Evolutionary conservation across 2,329 filamentous ascomycete species (phyloP).

Genomic region (Fusarium virguliforme): DNA sequence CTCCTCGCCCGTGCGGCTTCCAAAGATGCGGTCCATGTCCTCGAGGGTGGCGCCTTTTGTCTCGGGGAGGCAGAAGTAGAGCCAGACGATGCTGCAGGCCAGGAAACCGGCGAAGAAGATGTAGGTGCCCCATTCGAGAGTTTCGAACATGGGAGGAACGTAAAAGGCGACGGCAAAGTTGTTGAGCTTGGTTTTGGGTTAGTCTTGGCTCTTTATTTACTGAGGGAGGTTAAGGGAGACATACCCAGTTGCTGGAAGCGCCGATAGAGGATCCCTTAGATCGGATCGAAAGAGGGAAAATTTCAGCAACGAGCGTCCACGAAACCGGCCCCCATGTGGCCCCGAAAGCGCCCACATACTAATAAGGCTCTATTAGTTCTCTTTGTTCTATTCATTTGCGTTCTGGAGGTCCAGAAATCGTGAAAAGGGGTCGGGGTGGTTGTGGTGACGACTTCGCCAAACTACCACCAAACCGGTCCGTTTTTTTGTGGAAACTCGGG

Average conservation of each 20-base stretch:
- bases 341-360: slow-evolving; percentile 66
- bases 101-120: slow-evolving; percentile 71
- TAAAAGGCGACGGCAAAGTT: slow-evolving; percentile 66
- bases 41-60: slow-evolving; percentile 71
- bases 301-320: slow-evolving; percentile 66
- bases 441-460: too few relatives aligned
- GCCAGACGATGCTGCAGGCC: slow-evolving; percentile 63
- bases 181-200: slow-evolving; percentile 51
- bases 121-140: slow-evolving; percentile 67
- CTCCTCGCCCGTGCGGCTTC: slow-evolving; percentile 55
- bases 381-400: too few relatives aligned
- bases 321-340: slow-evolving; percentile 64
- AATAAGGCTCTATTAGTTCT: too few relatives aligned
- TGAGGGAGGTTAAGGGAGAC: not conserved
- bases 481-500: too few relatives aligned
- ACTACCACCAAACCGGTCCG: too few relatives aligned
- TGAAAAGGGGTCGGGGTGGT: too few relatives aligned
- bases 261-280: slow-evolving; percentile 63
- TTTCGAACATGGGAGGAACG: slow-evolving; percentile 59
- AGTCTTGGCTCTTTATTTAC: not conserved
- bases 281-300: slow-evolving; percentile 63
- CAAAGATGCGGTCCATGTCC: slow-evolving; percentile 69
- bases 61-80: slow-evolving; percentile 68
- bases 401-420: too few relatives aligned
- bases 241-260: slow-evolving; percentile 61